Evolutionary conservation across 164 flowering plant genomes (phyloP), one percentile per base, ranked within the genome.

Genomic region (Annona squamosa): DNA sequence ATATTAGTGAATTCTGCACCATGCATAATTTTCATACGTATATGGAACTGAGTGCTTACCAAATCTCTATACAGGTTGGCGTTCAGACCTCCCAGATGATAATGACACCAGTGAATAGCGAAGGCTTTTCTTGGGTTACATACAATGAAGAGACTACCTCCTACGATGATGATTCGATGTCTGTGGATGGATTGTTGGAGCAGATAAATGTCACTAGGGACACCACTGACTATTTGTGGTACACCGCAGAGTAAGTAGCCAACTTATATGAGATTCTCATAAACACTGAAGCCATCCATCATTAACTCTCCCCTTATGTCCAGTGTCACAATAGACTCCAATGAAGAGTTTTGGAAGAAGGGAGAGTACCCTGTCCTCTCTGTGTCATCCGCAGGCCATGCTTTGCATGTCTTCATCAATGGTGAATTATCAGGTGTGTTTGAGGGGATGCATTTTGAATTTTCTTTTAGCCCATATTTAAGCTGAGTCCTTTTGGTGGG

Each of bases 301-400:
- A 47, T 17, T 57, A 5, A 65, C 47, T 5, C 68, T 48, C 26
- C n/a, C 5, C 46, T 37, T 56, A 13, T 45, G 16, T 63, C 74
- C 88, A 94, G 97, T 68, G 83, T 92, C 26, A 79, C 77, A 19
- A 85, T 94, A 48, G 81, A 79, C 46, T 70, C 93, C 19, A 48
- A 79, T 67, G 97, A 94, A 82, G 82, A 63, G 37, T 91, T 93
- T 75, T 73, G 91, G 71, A 85, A 84, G 87, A 85, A 52, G 46
- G 93, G 92, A 41, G 74, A 87, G 41, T 71, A 72, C 68, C 97
- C 94, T 64, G 74, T 83, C 48, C 90, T 94, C 70, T 85, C 90
- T 3, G 82, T 91, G n/a, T 66, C 73, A 78, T 94, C 98, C 67
- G 94, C 97, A 26, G 97, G 98, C 3, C 98, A 94, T 83, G 87